These are phyloP conservation scores for Polyrhizophydium stewartii DNA, from an alignment of 371 early-diverging fungal genomes.

Conservation along the genomic window DNA sequence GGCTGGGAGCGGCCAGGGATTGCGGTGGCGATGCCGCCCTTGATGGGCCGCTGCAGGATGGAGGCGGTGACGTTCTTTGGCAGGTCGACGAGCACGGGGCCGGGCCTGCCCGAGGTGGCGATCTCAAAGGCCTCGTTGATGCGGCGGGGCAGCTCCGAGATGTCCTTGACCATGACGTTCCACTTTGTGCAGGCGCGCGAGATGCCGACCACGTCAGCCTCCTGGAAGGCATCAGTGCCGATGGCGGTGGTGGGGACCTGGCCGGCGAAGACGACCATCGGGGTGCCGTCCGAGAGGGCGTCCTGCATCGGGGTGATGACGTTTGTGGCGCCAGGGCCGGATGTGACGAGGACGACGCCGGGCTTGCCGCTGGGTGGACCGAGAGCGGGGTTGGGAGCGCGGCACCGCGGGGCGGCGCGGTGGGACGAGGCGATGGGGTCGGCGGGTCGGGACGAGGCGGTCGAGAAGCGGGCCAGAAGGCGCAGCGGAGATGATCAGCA, in stretches of 20 bases:
- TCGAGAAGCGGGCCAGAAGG: no score
- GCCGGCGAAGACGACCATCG: slow-evolving; percentile 92
- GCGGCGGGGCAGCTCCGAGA: slow-evolving; percentile 90
- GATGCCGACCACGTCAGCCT: slow-evolving; percentile 95
- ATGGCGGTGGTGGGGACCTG: slow-evolving; percentile 91
- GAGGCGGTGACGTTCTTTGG: slow-evolving; percentile 97
- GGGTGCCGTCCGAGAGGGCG: slow-evolving; percentile 91
- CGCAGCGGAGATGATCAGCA: no score
- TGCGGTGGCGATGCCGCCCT: slow-evolving; percentile 41
- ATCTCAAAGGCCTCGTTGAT: slow-evolving; percentile 97
- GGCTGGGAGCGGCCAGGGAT: slow-evolving; percentile 61
- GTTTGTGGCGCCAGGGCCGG: slow-evolving; percentile 98
- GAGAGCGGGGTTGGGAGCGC: no score
- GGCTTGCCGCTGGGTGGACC: slow-evolving; percentile 86
- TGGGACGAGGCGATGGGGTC: no score
- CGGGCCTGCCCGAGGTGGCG: slow-evolving; percentile 93
- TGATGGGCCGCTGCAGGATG: slow-evolving; percentile 77
- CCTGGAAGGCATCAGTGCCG: slow-evolving; percentile 97
- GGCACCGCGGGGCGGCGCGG: no score
- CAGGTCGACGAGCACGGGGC: slow-evolving; percentile 95
- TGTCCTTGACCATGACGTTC: slow-evolving; percentile 96
- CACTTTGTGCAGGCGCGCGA: slow-evolving; percentile 94
- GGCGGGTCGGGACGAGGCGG: no score
- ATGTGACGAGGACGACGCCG: slow-evolving; percentile 93
- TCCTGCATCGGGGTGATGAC: slow-evolving; percentile 96